A percentile compares a stretch with the other conserved stretches of the same genome.
phyloP scores from a whole-genome alignment of 1,284 basidiomycete species.

The Pyrrhoderma noxium region DNA sequence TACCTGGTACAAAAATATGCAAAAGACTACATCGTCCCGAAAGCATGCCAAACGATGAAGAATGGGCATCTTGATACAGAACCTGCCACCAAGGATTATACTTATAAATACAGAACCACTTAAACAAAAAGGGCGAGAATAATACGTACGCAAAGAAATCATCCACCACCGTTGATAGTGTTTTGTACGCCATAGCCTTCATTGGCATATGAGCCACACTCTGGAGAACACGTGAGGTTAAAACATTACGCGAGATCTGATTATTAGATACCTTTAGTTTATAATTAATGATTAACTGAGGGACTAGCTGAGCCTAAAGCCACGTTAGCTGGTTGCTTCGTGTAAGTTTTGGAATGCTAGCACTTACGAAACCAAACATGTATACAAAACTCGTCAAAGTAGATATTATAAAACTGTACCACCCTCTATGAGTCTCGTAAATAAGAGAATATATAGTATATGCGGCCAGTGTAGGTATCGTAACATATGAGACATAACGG shows the following conservation, averaged over 20 bases:
- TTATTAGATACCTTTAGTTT: conserved; percentile 69
- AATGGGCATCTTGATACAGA: conserved; percentile 94
- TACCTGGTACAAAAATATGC: conserved; percentile 81
- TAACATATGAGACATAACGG: conserved; percentile 84
- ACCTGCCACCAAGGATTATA: conserved; percentile 39
- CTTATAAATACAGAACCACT: conserved; percentile 2
- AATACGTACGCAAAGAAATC: conserved; percentile 79
- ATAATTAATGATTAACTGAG: conserved; percentile 93
- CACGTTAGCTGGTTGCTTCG: background rate
- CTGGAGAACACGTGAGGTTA: conserved; percentile 31
- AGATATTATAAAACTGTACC: conserved; percentile 93
- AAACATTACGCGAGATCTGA: background rate
- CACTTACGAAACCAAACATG: conserved; percentile 92
- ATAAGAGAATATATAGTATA: conserved; percentile 88
- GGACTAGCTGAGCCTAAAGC: conserved; percentile 75
- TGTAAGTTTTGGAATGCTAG: conserved; percentile 11
- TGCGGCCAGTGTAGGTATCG: conserved; percentile 76
- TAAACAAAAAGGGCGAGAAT: conserved; percentile 4
- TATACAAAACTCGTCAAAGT: conserved; percentile 86
- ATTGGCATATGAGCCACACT: conserved; percentile 91
- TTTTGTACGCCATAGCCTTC: conserved; percentile 97
- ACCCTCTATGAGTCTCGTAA: conserved; percentile 86
- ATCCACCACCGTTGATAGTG: conserved; percentile 84
- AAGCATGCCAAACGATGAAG: conserved; percentile 87
- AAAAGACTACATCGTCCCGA: conserved; percentile 88